Percentiles rank a stretch among this genome's conserved stretches.
phyloP scores from a whole-genome alignment of 2,329 filamentous ascomycete genomes.

The Sclerotinia minor region DNA sequence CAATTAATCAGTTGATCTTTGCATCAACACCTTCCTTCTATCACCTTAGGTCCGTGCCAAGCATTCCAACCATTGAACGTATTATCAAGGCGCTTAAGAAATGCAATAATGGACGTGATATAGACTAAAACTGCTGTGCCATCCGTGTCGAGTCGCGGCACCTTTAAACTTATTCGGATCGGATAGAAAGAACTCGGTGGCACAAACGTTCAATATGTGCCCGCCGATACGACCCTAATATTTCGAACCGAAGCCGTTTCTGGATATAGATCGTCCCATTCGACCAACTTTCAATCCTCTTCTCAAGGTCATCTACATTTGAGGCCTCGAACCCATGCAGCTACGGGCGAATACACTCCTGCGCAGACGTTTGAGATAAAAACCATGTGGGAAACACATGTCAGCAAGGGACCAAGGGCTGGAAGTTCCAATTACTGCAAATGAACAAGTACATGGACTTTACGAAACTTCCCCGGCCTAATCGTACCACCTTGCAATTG shows the following conservation, averaged over 20 bases:
- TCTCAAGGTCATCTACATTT: slow-evolving; percentile 14
- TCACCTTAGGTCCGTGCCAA: slow-evolving; percentile 19
- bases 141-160: slow-evolving; percentile 12
- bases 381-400: slow-evolving; percentile 21
- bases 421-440: slow-evolving; percentile 9
- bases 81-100: slow-evolving; percentile 20
- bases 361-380: slow-evolving; percentile 10
- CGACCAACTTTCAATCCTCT: slow-evolving; percentile 1
- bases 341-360: slow-evolving; percentile 6
- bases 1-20: slow-evolving; percentile 22
- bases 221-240: slow-evolving; percentile 5
- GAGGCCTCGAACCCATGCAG: slow-evolving; percentile 8
- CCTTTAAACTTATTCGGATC: slow-evolving; percentile 16
- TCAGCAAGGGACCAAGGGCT: slow-evolving; percentile 13
- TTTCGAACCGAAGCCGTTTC: background rate
- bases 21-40: background rate
- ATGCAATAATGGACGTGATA: slow-evolving; percentile 13
- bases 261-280: background rate
- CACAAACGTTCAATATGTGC: slow-evolving; percentile 11
- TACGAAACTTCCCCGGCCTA: background rate
- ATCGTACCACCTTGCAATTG: slow-evolving; percentile 5
- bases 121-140: slow-evolving; percentile 19
- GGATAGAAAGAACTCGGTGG: background rate
- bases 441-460: background rate
- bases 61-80: slow-evolving; percentile 1